These are phyloP conservation scores for Solanum pennellii DNA, from an alignment of 257 asterid genomes.

Conservation along the genomic window DNA sequence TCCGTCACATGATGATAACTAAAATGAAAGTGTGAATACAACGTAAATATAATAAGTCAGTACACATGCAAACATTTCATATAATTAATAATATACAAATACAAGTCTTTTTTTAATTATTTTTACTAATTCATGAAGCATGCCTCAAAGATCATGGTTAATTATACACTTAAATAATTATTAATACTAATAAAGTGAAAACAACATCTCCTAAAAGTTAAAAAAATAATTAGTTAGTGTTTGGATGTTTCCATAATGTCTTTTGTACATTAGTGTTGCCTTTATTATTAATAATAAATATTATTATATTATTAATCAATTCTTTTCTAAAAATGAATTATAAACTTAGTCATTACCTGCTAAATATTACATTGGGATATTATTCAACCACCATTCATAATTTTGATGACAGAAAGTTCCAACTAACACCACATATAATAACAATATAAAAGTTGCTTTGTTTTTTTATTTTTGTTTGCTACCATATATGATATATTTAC, in stretches of 20 bases:
- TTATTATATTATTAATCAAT: neutral
- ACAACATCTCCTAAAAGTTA: neutral
- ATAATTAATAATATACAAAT: neutral
- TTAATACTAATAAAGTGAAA: neutral
- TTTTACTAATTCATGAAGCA: neutral
- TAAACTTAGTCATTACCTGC: neutral
- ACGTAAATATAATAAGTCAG: neutral
- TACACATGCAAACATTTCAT: neutral
- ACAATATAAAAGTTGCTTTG: too few relatives aligned
- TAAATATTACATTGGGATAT: neutral
- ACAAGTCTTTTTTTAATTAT: neutral
- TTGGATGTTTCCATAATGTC: neutral
- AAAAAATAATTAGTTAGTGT: neutral
- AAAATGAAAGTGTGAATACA: neutral
- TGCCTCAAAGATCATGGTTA: neutral
- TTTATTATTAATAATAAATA: neutral
- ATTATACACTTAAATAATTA: neutral
- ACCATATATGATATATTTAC: neutral
- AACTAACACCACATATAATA: neutral
- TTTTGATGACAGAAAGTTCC: neutral
- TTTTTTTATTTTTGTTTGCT: too few relatives aligned
- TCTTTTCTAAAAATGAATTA: neutral
- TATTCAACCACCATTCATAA: neutral
- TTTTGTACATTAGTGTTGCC: neutral
- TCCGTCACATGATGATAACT: neutral